Conservation (phyloP, 179 eudicot genomes). For the Beta corolliflora region DNA sequence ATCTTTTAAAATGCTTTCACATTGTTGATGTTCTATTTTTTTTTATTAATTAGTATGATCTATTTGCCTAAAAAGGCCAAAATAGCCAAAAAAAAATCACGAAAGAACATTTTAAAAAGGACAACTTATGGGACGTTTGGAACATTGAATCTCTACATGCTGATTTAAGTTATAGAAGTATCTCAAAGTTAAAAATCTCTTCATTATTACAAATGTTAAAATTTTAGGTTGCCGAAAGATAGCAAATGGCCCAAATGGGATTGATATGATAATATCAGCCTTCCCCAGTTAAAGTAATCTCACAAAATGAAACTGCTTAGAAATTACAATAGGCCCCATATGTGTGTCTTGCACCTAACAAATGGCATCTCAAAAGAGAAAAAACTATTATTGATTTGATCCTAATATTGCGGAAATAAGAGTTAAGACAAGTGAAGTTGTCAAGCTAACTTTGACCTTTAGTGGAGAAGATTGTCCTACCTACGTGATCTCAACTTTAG, state of each 20-base stretch:
- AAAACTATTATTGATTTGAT: not conserved
- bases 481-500: conserved; percentile 12
- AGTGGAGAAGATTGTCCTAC: conserved; percentile 9
- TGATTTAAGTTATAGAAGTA: not conserved
- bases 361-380: not conserved
- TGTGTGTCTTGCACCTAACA: conserved; percentile 3
- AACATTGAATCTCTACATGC: not conserved
- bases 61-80: no score
- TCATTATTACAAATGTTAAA: no score
- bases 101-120: no score
- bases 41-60: no score
- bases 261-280: conserved; percentile 8
- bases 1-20: no score
- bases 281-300: conserved; percentile 22
- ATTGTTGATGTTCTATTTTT: no score
- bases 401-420: conserved; percentile 9
- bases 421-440: not conserved
- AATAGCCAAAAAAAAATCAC: no score
- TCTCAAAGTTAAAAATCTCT: no score
- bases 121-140: not conserved
- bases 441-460: not conserved
- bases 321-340: conserved; percentile 10
- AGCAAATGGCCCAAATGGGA: not conserved
- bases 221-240: not conserved
- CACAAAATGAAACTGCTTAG: not conserved